phyloP scores from a whole-genome alignment of 768 basidiomycete species.

The Atractiella rhizophila region DNA sequence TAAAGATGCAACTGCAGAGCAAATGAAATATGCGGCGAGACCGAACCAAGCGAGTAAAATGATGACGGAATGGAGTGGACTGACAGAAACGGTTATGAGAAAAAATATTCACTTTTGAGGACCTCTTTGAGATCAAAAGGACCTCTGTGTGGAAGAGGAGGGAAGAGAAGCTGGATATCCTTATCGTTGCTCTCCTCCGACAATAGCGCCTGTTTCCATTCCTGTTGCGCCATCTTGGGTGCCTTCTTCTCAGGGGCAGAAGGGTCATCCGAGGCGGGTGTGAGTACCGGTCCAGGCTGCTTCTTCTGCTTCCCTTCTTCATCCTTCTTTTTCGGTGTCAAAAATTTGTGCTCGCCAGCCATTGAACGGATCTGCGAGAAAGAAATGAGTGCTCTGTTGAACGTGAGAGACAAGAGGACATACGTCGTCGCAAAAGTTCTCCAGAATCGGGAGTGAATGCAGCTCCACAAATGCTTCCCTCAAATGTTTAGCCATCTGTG shows the following conservation, averaged over 20 bases:
- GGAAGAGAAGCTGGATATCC: slow-evolving; percentile 24
- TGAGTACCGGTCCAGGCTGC: slow-evolving; percentile 33
- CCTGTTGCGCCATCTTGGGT: slow-evolving; percentile 7
- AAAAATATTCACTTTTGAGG: slow-evolving; percentile 68
- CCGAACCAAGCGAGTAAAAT: background rate
- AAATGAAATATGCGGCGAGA: no score
- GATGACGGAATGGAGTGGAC: background rate
- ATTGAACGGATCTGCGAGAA: slow-evolving; percentile 36
- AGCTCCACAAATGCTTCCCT: slow-evolving; percentile 80
- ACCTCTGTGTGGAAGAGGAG: slow-evolving; percentile 60
- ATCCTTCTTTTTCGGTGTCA: slow-evolving; percentile 14
- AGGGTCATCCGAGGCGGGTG: slow-evolving; percentile 4
- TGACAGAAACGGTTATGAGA: slow-evolving; percentile 34
- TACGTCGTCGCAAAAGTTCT: slow-evolving; percentile 47
- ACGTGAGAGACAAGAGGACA: slow-evolving; percentile 13
- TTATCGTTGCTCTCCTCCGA: background rate
- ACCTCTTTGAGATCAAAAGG: slow-evolving; percentile 59
- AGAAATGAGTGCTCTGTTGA: background rate
- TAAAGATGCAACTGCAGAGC: no score
- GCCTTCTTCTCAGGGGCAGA: slow-evolving; percentile 15
- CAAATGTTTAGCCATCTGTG: slow-evolving; percentile 67
- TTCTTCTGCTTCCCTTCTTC: slow-evolving; percentile 22
- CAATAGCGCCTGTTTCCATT: slow-evolving; percentile 5
- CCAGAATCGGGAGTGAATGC: slow-evolving; percentile 64
- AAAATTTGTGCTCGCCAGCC: slow-evolving; percentile 29